These are phyloP conservation scores for Sherardia arvensis DNA, from an alignment of 257 asterid species.

Conservation along the genomic window DNA sequence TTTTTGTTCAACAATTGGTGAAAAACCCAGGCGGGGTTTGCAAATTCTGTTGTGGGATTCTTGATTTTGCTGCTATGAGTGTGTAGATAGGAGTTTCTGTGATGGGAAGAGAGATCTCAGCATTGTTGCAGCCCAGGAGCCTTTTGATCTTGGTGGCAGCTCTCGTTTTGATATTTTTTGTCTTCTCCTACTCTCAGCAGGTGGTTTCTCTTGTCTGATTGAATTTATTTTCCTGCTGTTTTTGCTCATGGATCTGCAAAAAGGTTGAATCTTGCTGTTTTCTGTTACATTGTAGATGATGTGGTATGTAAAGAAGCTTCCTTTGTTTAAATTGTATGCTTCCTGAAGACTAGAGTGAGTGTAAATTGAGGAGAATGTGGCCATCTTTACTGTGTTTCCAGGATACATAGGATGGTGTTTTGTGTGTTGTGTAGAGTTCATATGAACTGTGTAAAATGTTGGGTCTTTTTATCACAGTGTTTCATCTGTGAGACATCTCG, in stretches of 20 bases:
- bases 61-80: background rate
- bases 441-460: background rate
- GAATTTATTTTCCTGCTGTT: background rate
- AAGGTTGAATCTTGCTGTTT: background rate
- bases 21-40: background rate
- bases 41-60: background rate
- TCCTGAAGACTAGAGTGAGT: background rate
- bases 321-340: background rate
- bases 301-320: background rate
- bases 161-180: constrained; percentile 40
- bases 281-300: background rate
- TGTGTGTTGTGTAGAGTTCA: background rate
- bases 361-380: background rate
- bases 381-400: background rate
- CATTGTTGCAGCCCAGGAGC: constrained; percentile 53
- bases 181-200: constrained; percentile 45
- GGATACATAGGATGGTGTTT: background rate
- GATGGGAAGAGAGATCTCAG: constrained; percentile 74
- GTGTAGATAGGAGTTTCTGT: constrained; percentile 5
- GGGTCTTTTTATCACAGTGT: background rate
- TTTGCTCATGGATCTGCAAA: background rate
- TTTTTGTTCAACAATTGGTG: background rate
- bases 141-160: constrained; percentile 44
- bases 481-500: background rate
- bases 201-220: constrained; percentile 26